Evolutionary conservation across 331 rosid genomes (phyloP).

Genomic region (Pyracantha coccinea): DNA sequence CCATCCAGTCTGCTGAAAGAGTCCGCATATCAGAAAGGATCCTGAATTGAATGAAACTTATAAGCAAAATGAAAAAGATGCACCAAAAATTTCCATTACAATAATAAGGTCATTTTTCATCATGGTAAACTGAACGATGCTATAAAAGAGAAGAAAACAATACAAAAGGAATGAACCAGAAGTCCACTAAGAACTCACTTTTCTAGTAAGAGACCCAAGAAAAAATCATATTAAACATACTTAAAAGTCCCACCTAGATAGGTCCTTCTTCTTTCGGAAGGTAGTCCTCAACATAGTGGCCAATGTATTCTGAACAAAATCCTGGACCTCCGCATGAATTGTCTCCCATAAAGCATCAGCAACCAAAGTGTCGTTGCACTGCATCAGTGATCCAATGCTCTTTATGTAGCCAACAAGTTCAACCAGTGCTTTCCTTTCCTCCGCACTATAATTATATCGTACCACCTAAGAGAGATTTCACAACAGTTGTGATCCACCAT

Average conservation of each 20-base stretch:
- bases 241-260: constrained; percentile 60
- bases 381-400: constrained; percentile 97
- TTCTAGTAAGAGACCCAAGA: neutral
- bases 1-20: constrained; percentile 99
- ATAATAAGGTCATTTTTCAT: neutral
- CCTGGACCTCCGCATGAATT: constrained; percentile 97
- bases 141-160: neutral
- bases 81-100: neutral
- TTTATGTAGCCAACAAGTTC: constrained; percentile 94
- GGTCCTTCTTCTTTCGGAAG: constrained; percentile 95
- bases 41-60: constrained; percentile 42
- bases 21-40: constrained; percentile 99
- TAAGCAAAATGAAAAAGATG: constrained; percentile 6
- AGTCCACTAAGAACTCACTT: neutral
- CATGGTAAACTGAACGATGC: neutral
- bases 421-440: constrained; percentile 85
- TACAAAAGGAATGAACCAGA: neutral
- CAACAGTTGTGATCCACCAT: neutral
- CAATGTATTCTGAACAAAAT: constrained; percentile 93
- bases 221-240: constrained; percentile 6
- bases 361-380: constrained; percentile 78
- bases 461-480: constrained; percentile 59
- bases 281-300: constrained; percentile 91
- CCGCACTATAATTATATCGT: constrained; percentile 81
- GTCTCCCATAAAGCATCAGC: constrained; percentile 99